phyloP scores from a whole-genome alignment of 2,329 filamentous ascomycete species.

The Penicillium sp. region DNA sequence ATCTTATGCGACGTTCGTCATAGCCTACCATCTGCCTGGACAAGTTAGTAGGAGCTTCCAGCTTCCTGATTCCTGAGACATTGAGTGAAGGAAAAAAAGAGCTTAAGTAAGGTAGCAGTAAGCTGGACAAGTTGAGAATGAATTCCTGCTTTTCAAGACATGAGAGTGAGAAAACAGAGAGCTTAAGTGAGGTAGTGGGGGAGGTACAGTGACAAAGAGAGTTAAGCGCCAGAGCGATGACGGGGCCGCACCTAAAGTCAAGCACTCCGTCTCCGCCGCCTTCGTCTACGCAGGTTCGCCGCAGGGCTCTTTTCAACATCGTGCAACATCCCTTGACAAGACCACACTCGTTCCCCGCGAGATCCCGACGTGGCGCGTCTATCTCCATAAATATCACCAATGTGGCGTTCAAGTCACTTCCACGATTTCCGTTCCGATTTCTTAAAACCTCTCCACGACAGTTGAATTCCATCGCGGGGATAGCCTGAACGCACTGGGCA shows the following conservation, averaged over 20 bases:
- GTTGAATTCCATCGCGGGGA: constrained; percentile 31
- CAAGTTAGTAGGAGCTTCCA: too few relatives aligned
- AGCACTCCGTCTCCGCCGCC: constrained; percentile 23
- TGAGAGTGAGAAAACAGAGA: background rate
- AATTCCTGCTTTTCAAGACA: background rate
- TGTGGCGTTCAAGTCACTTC: constrained; percentile 45
- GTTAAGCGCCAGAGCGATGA: background rate
- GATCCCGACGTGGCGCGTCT: constrained; percentile 22
- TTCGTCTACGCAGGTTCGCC: constrained; percentile 16
- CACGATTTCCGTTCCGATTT: constrained; percentile 41
- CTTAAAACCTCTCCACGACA: constrained; percentile 42
- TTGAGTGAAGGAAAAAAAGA: too few relatives aligned
- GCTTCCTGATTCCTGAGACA: too few relatives aligned
- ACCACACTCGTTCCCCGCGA: constrained; percentile 12
- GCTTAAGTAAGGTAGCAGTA: too few relatives aligned
- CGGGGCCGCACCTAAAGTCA: background rate
- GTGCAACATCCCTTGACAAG: constrained; percentile 16
- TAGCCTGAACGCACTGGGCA: constrained; percentile 25
- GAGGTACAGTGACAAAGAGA: background rate
- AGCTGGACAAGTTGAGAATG: too few relatives aligned
- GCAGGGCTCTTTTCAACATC: constrained; percentile 18
- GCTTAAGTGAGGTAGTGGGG: background rate
- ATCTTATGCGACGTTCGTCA: too few relatives aligned
- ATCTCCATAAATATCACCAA: constrained; percentile 31
- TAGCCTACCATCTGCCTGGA: too few relatives aligned